These are phyloP conservation scores for Saccharomycopsis babjevae DNA, from an alignment of 805 yeast species.

Conservation along the genomic window DNA sequence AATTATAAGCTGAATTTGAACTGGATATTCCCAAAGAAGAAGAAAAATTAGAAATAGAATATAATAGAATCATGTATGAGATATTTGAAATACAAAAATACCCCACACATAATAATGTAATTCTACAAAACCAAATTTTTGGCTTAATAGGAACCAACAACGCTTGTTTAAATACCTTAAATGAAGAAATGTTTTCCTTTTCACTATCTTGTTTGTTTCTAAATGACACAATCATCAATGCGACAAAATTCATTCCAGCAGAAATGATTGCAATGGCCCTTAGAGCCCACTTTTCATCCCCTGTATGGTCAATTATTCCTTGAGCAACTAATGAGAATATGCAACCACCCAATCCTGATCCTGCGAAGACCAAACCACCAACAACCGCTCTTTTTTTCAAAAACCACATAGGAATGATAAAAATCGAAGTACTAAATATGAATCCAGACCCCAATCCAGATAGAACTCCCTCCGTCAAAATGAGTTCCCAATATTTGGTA, in stretches of 20 bases:
- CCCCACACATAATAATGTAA: constrained; percentile 28
- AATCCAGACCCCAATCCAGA: constrained; percentile 42
- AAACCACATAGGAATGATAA: constrained; percentile 47
- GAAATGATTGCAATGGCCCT: constrained; percentile 35
- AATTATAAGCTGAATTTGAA: constrained; percentile 34
- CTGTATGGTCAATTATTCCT: constrained; percentile 33
- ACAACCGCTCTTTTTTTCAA: constrained; percentile 38
- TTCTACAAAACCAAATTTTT: constrained; percentile 22
- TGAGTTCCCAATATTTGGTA: constrained; percentile 38
- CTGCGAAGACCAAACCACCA: constrained; percentile 38
- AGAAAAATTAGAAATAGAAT: constrained; percentile 38
- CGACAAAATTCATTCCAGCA: constrained; percentile 29
- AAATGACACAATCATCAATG: constrained; percentile 35
- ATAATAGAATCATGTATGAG: constrained; percentile 36
- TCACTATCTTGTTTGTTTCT: constrained; percentile 25
- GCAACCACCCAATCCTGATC: constrained; percentile 46
- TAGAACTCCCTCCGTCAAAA: constrained; percentile 42
- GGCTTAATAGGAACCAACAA: constrained; percentile 29
- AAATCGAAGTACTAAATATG: constrained; percentile 39
- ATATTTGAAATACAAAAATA: constrained; percentile 30
- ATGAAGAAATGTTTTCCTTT: neutral
- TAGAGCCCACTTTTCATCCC: constrained; percentile 38
- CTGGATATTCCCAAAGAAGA: constrained; percentile 36
- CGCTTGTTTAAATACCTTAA: constrained; percentile 20
- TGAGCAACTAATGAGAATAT: constrained; percentile 32